phyloP scores from a whole-genome alignment of 2,329 filamentous ascomycete species.

The Xylaria sp. region DNA sequence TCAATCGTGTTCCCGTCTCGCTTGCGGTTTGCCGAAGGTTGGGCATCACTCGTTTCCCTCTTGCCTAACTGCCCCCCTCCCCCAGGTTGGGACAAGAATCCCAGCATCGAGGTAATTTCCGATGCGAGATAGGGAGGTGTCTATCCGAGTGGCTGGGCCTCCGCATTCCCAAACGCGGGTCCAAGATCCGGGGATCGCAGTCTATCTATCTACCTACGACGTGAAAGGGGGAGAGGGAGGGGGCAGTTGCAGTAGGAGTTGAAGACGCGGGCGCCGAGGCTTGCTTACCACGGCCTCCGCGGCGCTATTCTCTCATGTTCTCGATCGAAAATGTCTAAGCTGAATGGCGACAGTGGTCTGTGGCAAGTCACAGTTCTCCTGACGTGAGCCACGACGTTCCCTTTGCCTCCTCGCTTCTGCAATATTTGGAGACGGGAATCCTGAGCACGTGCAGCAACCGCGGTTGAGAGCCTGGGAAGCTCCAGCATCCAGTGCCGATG shows the following conservation, averaged over 20 bases:
- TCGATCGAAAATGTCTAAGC: not conserved
- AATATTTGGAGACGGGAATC: not conserved
- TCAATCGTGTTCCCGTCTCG: not conserved
- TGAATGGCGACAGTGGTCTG: not conserved
- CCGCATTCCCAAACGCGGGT: not conserved
- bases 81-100: not conserved
- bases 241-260: too few relatives aligned
- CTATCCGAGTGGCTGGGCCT: not conserved
- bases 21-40: not conserved
- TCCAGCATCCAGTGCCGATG: not conserved
- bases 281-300: not conserved
- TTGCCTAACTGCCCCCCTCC: not conserved
- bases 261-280: too few relatives aligned
- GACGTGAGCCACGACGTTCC: not conserved
- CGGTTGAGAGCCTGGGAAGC: not conserved
- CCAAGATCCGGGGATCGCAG: not conserved
- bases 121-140: not conserved
- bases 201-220: too few relatives aligned
- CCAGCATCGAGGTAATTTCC: not conserved
- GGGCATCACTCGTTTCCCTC: not conserved
- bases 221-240: too few relatives aligned
- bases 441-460: not conserved
- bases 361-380: not conserved
- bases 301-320: not conserved
- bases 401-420: not conserved